These are phyloP conservation scores for Lycium ferocissimum DNA, from an alignment of 257 asterid species.

Conservation along the genomic window DNA sequence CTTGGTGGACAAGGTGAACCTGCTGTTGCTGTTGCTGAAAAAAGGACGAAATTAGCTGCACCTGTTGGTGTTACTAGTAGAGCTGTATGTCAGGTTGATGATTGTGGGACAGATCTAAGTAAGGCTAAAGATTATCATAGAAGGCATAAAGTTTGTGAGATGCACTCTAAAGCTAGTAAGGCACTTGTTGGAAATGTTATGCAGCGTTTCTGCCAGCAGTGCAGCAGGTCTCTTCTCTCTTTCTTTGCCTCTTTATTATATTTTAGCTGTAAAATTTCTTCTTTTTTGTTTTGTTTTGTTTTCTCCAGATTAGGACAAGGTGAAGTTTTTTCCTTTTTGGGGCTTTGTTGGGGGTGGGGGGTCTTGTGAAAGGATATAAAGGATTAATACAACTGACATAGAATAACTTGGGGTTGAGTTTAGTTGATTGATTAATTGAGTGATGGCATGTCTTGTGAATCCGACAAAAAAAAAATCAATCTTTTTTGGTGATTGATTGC, in stretches of 20 bases:
- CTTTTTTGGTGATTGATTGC: not conserved
- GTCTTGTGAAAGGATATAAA: not conserved
- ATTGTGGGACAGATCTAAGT: constrained; percentile 71
- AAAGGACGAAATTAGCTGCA: constrained; percentile 60
- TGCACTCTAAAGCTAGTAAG: constrained; percentile 70
- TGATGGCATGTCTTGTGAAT: constrained; percentile 8
- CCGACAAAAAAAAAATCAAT: not conserved
- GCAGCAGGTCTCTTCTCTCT: constrained; percentile 61
- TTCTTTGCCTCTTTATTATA: not conserved
- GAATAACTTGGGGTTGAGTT: constrained; percentile 11
- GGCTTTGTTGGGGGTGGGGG: not conserved
- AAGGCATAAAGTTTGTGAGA: constrained; percentile 82
- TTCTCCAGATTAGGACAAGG: not conserved
- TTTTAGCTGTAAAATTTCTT: no score
- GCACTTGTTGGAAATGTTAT: constrained; percentile 71
- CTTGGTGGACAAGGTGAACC: constrained; percentile 46
- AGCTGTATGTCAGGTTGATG: constrained; percentile 77
- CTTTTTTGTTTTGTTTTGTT: not conserved
- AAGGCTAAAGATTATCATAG: constrained; percentile 81
- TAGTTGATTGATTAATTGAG: constrained; percentile 7
- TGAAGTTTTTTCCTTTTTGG: not conserved
- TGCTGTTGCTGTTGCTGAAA: constrained; percentile 43
- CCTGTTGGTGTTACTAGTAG: constrained; percentile 37
- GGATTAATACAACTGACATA: not conserved
- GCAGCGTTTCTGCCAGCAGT: constrained; percentile 93